Percentiles rank a stretch among this genome's conserved stretches.
Conservation (phyloP, 176 grass and related monocot species). For the Echinochloa phyllopogon region DNA sequence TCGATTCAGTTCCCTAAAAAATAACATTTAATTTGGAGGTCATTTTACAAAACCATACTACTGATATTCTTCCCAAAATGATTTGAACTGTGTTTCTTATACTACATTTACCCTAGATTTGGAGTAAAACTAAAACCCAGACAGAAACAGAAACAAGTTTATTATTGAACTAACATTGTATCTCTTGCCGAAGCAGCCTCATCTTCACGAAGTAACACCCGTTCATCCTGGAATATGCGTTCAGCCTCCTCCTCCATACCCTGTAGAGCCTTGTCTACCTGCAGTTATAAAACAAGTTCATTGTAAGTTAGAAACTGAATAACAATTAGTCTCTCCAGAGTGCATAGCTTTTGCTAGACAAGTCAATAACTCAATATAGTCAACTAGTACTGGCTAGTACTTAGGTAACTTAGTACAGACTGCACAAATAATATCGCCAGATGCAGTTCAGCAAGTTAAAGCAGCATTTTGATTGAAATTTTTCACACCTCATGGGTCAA, state of each 20-base stretch:
- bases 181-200: constrained; percentile 84
- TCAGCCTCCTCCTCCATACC: constrained; percentile 99
- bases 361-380: background rate
- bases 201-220: constrained; percentile 84
- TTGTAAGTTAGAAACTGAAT: constrained; percentile 23
- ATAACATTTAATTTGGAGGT: background rate
- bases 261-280: constrained; percentile 94
- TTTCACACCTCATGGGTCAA: background rate
- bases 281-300: constrained; percentile 34
- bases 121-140: constrained; percentile 10
- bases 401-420: background rate
- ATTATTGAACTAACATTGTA: constrained; percentile 75
- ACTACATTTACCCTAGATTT: constrained; percentile 1
- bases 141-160: background rate
- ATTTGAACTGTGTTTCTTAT: background rate
- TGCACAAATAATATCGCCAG: background rate
- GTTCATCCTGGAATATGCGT: constrained; percentile 83
- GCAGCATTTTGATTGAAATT: background rate
- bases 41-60: background rate
- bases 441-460: constrained; percentile 14
- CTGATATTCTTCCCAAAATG: background rate
- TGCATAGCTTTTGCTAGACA: background rate
- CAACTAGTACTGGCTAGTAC: background rate
- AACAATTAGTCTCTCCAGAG: background rate
- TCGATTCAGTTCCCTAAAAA: background rate